Base-by-base conservation (phyloP, 768 basidiomycete species). In the Strobilomyces confusus region DNA sequence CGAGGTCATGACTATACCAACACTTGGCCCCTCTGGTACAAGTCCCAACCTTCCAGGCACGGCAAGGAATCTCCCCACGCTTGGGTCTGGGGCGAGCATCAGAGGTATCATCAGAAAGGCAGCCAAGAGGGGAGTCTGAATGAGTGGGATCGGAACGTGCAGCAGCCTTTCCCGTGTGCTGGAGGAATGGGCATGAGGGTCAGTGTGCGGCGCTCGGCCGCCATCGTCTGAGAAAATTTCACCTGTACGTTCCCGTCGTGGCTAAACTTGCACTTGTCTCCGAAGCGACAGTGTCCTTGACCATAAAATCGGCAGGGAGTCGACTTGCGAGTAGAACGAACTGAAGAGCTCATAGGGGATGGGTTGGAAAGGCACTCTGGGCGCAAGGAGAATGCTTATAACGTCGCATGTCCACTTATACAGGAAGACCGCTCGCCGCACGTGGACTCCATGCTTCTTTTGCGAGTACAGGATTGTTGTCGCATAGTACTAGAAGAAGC, bases 21-120 rank as follows among this genome's bases (percentile, higher is more conserved):
- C 76, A 76, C 44, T 64, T 65, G 9, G 63, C 50, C 17, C 74
- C 75, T 54, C 60, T 70, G 49, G 60, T 52, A 60, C 76, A 77
- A 9, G 62, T 64, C 40, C 75, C 75, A 48, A 63, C 64, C 44
- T 65, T 73, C 76, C 74, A 73, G 47, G 66, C 59, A 33, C 54
- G 61, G 58, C 68, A 70, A 44, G 60, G 59, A 1, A 13, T 50
- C 14, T 57, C 56, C 40, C 53, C 56, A 45, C 49, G 55, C 54
- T 66, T 68, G 58, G 61, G 40, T 55, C 59, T 60, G 52, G 54
- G 60, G 9, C 56, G 52, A 40, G 52, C 45, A 55, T 51, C 57
- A 56, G 61, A 59, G 51, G 50, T 4, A 15, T 49, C 47, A 5
- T 46, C 45, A 15, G 54, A 34, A 38, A 44, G 17, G 13, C 33